phyloP scores from a whole-genome alignment of 2,329 filamentous ascomycete genomes.

The Pseudocercospora macadamiae region DNA sequence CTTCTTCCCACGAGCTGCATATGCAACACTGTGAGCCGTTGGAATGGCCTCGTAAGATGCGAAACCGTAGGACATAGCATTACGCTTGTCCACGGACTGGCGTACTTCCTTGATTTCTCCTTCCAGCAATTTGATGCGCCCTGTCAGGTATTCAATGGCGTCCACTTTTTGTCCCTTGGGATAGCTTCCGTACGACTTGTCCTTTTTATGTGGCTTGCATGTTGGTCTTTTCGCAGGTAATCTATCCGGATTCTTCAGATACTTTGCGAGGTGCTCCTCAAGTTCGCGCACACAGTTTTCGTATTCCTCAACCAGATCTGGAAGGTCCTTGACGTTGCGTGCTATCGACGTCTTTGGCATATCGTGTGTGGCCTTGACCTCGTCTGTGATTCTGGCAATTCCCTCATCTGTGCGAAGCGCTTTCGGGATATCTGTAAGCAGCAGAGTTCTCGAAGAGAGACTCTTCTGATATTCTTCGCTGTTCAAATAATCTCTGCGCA shows the following conservation, averaged over 20 bases:
- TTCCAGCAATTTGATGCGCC: constrained; percentile 81
- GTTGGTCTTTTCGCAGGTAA: constrained; percentile 76
- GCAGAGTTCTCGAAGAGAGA: constrained; percentile 70
- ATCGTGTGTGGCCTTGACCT: constrained; percentile 75
- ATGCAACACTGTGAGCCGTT: constrained; percentile 86
- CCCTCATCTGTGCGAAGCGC: constrained; percentile 82
- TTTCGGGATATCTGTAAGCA: constrained; percentile 81
- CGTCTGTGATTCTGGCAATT: constrained; percentile 79
- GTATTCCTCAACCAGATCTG: constrained; percentile 81
- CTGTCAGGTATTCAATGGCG: constrained; percentile 89
- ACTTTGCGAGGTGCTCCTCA: constrained; percentile 82
- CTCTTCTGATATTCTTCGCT: constrained; percentile 86
- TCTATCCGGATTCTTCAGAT: constrained; percentile 82
- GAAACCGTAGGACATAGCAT: constrained; percentile 90
- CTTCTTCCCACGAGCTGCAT: constrained; percentile 76
- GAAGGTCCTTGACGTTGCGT: constrained; percentile 88
- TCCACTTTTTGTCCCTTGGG: constrained; percentile 77
- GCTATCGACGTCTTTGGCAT: constrained; percentile 81
- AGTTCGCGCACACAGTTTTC: constrained; percentile 78
- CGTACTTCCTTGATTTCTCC: constrained; percentile 82
- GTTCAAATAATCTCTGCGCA: constrained; percentile 80
- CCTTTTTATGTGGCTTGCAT: constrained; percentile 79
- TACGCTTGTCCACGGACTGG: constrained; percentile 78
- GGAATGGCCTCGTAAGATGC: constrained; percentile 88
- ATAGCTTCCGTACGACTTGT: constrained; percentile 60